A percentile compares a stretch with the other conserved stretches of the same genome.
Evolutionary conservation across 441 rosid genomes (phyloP).

Genomic region (Adansonia madagascariensis): DNA sequence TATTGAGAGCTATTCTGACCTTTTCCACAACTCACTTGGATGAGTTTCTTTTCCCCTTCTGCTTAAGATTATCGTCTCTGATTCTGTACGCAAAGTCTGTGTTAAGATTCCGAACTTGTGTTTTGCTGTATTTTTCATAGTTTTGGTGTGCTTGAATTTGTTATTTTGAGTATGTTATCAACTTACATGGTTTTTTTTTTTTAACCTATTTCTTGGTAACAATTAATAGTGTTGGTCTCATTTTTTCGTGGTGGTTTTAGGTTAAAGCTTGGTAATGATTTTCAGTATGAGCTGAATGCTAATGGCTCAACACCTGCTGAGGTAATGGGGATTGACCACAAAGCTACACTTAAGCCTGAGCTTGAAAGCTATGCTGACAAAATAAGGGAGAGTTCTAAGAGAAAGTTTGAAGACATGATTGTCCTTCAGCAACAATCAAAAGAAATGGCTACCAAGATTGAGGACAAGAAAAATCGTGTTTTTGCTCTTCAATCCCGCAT

Average conservation of each 20-base stretch:
- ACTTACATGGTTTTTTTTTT: not conserved
- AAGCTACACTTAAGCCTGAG: conserved; percentile 63
- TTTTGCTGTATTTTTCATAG: not conserved
- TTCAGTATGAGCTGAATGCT: conserved; percentile 58
- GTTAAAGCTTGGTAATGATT: conserved; percentile 57
- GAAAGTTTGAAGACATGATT: conserved; percentile 57
- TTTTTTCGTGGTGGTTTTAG: conserved; percentile 38
- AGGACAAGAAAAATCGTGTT: conserved; percentile 47
- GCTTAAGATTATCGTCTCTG: not conserved
- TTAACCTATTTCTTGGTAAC: not conserved
- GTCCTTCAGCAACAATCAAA: conserved; percentile 60
- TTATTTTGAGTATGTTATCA: not conserved
- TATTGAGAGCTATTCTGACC: not conserved
- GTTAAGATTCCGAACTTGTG: not conserved
- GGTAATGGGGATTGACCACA: conserved; percentile 83
- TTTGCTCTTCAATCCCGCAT: conserved; percentile 50
- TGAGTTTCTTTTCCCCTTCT: not conserved
- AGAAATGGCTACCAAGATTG: conserved; percentile 58
- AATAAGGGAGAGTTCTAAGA: conserved; percentile 55
- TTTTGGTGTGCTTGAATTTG: conserved; percentile 1
- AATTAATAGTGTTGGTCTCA: not conserved
- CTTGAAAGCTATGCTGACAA: conserved; percentile 54
- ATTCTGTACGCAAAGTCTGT: not conserved
- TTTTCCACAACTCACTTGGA: not conserved
- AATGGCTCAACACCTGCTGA: conserved; percentile 65